A percentile compares a stretch with the other conserved stretches of the same genome.
These are phyloP conservation scores for Trichoderma sp. DNA, from an alignment of 2,329 filamentous ascomycete species.

Conservation along the genomic window DNA sequence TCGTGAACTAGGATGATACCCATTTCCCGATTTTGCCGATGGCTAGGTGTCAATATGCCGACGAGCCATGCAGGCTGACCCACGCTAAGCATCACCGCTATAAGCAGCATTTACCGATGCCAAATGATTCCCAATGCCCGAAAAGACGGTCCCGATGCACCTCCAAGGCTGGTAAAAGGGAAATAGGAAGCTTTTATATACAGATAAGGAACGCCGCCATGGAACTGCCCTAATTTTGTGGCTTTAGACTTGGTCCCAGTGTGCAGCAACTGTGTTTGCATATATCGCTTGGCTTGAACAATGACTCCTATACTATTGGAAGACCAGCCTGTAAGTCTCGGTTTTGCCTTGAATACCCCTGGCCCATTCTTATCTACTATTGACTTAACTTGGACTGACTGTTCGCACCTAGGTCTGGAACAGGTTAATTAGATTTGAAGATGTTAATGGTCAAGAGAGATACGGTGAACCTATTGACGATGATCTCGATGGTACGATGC, in stretches of 20 bases:
- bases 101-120: not conserved
- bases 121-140: not conserved
- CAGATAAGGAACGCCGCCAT: slow-evolving; percentile 6
- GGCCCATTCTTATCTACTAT: not conserved
- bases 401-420: not conserved
- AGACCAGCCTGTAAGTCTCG: not conserved
- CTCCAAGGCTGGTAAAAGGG: not conserved
- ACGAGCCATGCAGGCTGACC: not conserved
- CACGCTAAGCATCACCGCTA: not conserved
- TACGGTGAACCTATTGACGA: slow-evolving; percentile 7
- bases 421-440: slow-evolving; percentile 9
- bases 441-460: not conserved
- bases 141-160: not conserved
- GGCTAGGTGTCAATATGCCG: not conserved
- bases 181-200: slow-evolving; percentile 1
- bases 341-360: not conserved
- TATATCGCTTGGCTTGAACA: not conserved
- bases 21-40: slow-evolving; percentile 10
- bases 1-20: not conserved
- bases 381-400: not conserved
- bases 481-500: not conserved
- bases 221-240: not conserved
- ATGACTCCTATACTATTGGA: slow-evolving; percentile 6
- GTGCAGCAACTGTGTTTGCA: not conserved
- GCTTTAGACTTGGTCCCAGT: not conserved